phyloP scores from a whole-genome alignment of 1,284 basidiomycete genomes.

The Sporisorium reilianum region DNA sequence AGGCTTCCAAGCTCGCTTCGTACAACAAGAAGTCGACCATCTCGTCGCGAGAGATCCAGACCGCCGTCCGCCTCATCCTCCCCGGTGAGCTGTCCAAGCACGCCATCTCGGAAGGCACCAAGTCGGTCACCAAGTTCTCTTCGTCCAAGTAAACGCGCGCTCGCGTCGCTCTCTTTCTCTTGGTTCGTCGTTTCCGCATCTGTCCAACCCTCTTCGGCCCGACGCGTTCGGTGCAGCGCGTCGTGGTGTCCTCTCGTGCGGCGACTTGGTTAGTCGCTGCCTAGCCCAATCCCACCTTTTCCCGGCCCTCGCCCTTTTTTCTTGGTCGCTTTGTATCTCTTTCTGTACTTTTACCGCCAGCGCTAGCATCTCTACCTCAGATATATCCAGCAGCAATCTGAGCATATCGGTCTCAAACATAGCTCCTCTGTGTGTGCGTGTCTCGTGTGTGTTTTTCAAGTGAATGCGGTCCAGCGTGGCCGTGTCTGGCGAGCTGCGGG shows the following conservation, averaged over 20 bases:
- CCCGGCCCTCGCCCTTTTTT: slow-evolving; percentile 16
- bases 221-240: slow-evolving; percentile 44
- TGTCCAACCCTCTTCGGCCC: slow-evolving; percentile 19
- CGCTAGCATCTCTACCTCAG: slow-evolving; percentile 53
- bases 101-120: slow-evolving; percentile 85
- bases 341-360: slow-evolving; percentile 61
- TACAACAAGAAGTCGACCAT: slow-evolving; percentile 70
- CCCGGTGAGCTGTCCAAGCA: slow-evolving; percentile 81
- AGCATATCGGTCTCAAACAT: slow-evolving; percentile 52
- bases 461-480: no score
- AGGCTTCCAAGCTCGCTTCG: slow-evolving; percentile 70
- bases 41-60: slow-evolving; percentile 70
- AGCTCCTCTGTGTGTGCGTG: slow-evolving; percentile 6
- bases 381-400: slow-evolving; percentile 62
- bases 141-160: slow-evolving; percentile 64
- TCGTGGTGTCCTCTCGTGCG: slow-evolving; percentile 36
- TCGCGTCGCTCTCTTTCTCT: neutral
- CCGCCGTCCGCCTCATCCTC: slow-evolving; percentile 68
- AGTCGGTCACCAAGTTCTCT: slow-evolving; percentile 75
- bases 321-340: slow-evolving; percentile 54
- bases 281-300: slow-evolving; percentile 13
- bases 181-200: slow-evolving; percentile 3
- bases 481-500: no score
- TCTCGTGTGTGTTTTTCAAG: neutral
- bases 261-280: slow-evolving; percentile 4